These are phyloP conservation scores for Tirmania nivea DNA, from an alignment of 495 filamentous ascomycete genomes.

Conservation along the genomic window DNA sequence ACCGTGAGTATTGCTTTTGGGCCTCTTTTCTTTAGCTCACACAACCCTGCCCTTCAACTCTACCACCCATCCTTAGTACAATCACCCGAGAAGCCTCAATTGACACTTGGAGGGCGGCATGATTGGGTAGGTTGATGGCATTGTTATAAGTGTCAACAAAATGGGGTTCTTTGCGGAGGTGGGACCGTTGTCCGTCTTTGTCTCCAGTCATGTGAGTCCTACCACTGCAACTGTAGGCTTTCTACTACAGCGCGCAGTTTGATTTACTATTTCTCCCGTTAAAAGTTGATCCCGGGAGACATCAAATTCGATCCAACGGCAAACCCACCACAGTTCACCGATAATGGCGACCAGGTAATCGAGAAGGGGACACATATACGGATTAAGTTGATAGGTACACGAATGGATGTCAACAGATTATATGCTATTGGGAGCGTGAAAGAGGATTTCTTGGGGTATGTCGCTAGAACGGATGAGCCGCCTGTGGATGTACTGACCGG, in stretches of 20 bases:
- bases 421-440: constrained; percentile 95
- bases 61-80: too few relatives aligned
- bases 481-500: too few relatives aligned
- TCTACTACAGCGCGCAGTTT: not conserved
- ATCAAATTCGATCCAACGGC: constrained; percentile 86
- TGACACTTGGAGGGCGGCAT: constrained; percentile 7
- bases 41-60: too few relatives aligned
- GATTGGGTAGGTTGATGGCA: constrained; percentile 57
- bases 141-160: constrained; percentile 70
- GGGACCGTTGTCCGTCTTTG: constrained; percentile 72
- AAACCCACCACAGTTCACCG: constrained; percentile 60
- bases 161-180: constrained; percentile 84
- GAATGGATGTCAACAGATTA: constrained; percentile 79
- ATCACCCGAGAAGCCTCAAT: not conserved
- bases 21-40: too few relatives aligned
- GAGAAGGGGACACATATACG: constrained; percentile 83
- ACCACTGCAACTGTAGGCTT: not conserved
- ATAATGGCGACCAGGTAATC: constrained; percentile 79
- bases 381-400: constrained; percentile 76
- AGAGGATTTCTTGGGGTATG: constrained; percentile 30
- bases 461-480: too few relatives aligned
- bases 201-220: constrained; percentile 58
- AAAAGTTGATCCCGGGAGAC: constrained; percentile 70
- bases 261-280: not conserved
- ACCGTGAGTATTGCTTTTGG: constrained; percentile 39